Evolutionary conservation across 495 filamentous ascomycete species (phyloP).

Genomic region (Penicillium pancosmium): DNA sequence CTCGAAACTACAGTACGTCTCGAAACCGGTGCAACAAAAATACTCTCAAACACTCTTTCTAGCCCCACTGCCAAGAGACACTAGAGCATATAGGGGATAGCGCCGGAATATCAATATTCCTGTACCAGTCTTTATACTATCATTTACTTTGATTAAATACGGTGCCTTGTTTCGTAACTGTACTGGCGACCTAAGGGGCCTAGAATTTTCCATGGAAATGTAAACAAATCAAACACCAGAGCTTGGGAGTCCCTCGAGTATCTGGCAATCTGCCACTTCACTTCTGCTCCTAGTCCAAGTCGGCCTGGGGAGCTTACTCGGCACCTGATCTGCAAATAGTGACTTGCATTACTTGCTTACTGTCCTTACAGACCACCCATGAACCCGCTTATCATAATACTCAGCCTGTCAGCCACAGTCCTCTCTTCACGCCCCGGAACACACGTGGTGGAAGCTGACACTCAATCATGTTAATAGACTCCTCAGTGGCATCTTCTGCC

Average conservation of each 20-base stretch:
- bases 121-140: slow-evolving; percentile 5
- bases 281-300: neutral
- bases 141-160: slow-evolving; percentile 9
- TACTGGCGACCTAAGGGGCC: slow-evolving; percentile 9
- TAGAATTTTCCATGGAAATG: slow-evolving; percentile 15
- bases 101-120: slow-evolving; percentile 10
- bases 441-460: slow-evolving; percentile 17
- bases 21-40: slow-evolving; percentile 6
- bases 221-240: slow-evolving; percentile 11
- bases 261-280: neutral
- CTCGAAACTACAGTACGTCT: slow-evolving; percentile 2
- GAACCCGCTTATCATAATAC: slow-evolving; percentile 23
- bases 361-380: slow-evolving; percentile 13
- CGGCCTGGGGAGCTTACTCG: neutral
- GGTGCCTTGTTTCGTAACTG: slow-evolving; percentile 4
- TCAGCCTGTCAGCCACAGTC: slow-evolving; percentile 24
- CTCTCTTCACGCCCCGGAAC: slow-evolving; percentile 10
- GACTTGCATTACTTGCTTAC: neutral
- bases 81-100: slow-evolving; percentile 4
- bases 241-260: neutral
- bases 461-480: slow-evolving; percentile 18
- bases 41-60: slow-evolving; percentile 6
- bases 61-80: neutral
- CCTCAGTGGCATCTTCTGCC: slow-evolving; percentile 19
- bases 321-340: neutral